phyloP scores from a whole-genome alignment of 495 filamentous ascomycete genomes.

The Hyaloscypha finlandica region DNA sequence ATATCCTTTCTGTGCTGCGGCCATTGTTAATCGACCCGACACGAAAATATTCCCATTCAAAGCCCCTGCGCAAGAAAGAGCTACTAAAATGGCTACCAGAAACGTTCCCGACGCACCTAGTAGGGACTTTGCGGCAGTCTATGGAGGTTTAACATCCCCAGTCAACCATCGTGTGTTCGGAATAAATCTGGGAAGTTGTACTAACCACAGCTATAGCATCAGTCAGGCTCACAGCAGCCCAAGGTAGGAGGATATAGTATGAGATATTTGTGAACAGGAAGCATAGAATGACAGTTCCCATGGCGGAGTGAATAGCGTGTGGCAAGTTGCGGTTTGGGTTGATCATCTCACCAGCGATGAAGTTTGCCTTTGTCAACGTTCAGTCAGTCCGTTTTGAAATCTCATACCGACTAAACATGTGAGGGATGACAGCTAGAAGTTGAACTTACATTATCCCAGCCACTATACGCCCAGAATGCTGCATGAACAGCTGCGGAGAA shows the following conservation, averaged over 20 bases:
- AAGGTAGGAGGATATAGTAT: constrained; percentile 58
- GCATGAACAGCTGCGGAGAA: constrained; percentile 56
- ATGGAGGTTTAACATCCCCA: no score
- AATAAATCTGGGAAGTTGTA: no score
- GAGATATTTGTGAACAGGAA: constrained; percentile 54
- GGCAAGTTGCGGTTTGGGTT: constrained; percentile 54
- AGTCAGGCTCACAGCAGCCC: constrained; percentile 51
- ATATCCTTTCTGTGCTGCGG: constrained; percentile 54
- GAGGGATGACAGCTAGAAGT: no score
- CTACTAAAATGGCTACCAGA: no score
- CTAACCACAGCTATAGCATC: constrained; percentile 60
- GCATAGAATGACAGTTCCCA: constrained; percentile 55
- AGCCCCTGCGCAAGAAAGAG: constrained; percentile 54
- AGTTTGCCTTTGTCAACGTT: constrained; percentile 48
- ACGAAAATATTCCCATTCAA: constrained; percentile 59
- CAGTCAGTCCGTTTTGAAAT: constrained; percentile 1
- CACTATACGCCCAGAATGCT: constrained; percentile 59
- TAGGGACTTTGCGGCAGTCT: no score
- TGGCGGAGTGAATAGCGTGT: constrained; percentile 54
- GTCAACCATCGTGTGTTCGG: no score
- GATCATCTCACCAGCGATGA: constrained; percentile 54
- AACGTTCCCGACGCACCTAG: no score
- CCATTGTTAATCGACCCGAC: constrained; percentile 56
- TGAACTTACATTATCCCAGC: constrained; percentile 58
- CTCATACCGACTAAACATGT: no score